A percentile compares a stretch with the other conserved stretches of the same genome.
These are phyloP conservation scores for Globisporangium abappressorium DNA, from an alignment of 352 stramenopile genomes.

Conservation along the genomic window DNA sequence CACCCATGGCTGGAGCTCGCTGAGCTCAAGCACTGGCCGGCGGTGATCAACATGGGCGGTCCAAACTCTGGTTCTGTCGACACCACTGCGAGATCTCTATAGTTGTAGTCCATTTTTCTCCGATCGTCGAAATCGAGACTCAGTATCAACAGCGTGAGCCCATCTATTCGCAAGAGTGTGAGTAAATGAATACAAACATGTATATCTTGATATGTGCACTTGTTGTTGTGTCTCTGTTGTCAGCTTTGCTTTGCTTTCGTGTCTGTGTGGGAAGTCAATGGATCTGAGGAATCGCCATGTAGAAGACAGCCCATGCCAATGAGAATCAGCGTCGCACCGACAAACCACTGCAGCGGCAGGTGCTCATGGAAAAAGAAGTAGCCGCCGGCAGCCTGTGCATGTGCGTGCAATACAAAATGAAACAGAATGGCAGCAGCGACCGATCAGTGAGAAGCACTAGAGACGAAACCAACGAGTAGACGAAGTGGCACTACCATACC, in stretches of 20 bases:
- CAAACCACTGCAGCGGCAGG: constrained; percentile 69
- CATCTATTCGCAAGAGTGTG: neutral
- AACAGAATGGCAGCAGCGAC: neutral
- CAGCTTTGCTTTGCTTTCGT: constrained; percentile 29
- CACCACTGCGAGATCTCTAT: neutral
- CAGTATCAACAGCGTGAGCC: neutral
- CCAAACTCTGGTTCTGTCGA: neutral
- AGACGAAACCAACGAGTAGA: neutral
- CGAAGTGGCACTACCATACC: constrained; percentile 17
- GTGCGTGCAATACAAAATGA: neutral
- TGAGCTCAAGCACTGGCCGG: constrained; percentile 76
- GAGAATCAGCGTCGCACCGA: constrained; percentile 71
- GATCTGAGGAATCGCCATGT: constrained; percentile 41
- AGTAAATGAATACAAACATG: constrained; percentile 4
- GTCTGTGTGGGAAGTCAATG: neutral
- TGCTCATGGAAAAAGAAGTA: constrained; percentile 67
- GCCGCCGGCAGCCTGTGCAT: constrained; percentile 42
- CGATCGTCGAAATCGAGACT: constrained; percentile 10
- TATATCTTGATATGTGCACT: constrained; percentile 15
- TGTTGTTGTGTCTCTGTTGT: neutral
- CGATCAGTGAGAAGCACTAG: neutral
- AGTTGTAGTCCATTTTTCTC: neutral
- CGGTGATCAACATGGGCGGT: constrained; percentile 64
- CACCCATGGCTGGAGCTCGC: constrained; percentile 80
- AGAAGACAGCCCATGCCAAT: constrained; percentile 64